These are phyloP conservation scores for Ilyonectria mors-panacis DNA, from an alignment of 2,329 filamentous ascomycete species.

Conservation along the genomic window DNA sequence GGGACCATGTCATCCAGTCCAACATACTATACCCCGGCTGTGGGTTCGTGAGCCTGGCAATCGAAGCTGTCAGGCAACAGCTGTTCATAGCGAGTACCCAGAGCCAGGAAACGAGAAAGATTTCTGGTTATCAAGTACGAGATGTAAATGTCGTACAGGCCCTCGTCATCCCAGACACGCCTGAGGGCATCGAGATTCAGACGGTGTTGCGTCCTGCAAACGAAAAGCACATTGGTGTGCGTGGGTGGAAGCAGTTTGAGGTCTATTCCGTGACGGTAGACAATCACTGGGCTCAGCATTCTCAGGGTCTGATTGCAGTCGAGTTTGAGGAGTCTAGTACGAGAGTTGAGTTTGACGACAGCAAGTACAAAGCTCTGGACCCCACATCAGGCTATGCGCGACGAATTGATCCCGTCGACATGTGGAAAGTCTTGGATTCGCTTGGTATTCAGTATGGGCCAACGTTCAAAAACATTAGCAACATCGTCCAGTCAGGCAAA, in stretches of 20 bases:
- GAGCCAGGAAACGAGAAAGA: too few species aligned
- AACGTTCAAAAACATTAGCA: neutral
- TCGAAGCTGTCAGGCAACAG: too few species aligned
- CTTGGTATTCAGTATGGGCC: too few species aligned
- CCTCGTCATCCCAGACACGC: neutral
- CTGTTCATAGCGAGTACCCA: too few species aligned
- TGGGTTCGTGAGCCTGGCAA: neutral
- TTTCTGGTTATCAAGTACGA: slow-evolving; percentile 4
- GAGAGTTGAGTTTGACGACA: too few species aligned
- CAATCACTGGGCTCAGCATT: slow-evolving; percentile 8
- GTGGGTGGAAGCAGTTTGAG: slow-evolving; percentile 8
- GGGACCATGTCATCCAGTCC: slow-evolving; percentile 5
- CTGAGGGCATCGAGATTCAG: neutral
- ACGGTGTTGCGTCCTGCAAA: neutral
- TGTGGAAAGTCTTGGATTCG: neutral
- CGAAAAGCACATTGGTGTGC: neutral
- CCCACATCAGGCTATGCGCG: neutral
- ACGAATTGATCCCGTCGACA: neutral
- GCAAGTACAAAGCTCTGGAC: too few species aligned
- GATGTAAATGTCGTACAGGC: slow-evolving; percentile 2
- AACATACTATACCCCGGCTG: neutral
- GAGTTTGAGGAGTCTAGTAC: too few species aligned
- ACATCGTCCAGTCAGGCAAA: neutral
- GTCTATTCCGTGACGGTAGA: neutral
- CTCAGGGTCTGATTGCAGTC: neutral